Evolutionary conservation across 2,329 filamentous ascomycete species (phyloP), one percentile per base, ranked within the genome.

Genomic region (Sporothrix euskadiensis): DNA sequence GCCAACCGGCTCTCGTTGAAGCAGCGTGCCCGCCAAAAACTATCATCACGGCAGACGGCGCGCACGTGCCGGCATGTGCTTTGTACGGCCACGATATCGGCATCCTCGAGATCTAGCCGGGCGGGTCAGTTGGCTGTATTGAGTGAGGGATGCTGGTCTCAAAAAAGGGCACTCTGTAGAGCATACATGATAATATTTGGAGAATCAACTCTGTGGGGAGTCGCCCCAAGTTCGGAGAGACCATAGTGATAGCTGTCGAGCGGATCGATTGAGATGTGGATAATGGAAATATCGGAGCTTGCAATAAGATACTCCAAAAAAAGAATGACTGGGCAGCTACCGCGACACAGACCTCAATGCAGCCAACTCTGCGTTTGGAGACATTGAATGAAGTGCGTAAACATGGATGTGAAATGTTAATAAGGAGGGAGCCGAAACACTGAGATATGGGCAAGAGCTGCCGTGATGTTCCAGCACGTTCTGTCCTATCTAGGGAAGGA

Each of bases 21-120:
- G 80, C 92, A 94, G 79, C 90, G 86, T 3, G 86, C 83, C 75
- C 91, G 91, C 94, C 94, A 98, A 49, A 95, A 84, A 54, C 85
- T 87, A 77, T 92, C 88, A 79, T 97, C 93, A 73, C 93, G 90
- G 54, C 89, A 91, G 57, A 96, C 84, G 41, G 84, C 81, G 39
- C 90, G 86, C 74, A 95, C 88, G 61, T 85, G 86, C 75, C 85
- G 88, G 35, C 89, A 95, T 14, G 93, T 88, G 26, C 88, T 85
- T 81, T 94, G 93, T 47, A 95, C 83, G 72, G 82, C 85, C 73
- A 91, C 88, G 74, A 94, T 86, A 76, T 94, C 88, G 57, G 80
- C 78, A 19, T 89, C 86, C n/a, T 88, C 84, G 75, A 94, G 87
- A 78, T 86, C 90, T 92, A 79, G 12, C 1, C 12, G 1, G 12